Evolutionary conservation across 208 protist species (phyloP).

Genomic region (Novymonas esmeraldas): DNA sequence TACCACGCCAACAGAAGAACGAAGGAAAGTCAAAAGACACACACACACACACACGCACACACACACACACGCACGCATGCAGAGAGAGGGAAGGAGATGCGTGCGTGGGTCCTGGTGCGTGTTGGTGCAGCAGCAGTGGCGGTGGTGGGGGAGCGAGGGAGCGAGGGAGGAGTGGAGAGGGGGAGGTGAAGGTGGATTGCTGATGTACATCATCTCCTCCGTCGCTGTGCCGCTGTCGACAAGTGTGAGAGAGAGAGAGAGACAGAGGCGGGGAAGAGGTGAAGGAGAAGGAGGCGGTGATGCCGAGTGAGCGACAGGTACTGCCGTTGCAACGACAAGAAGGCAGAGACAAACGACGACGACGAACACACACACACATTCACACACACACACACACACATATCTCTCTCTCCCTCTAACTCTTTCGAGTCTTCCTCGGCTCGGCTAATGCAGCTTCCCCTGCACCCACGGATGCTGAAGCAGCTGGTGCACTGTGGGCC

Average conservation of each 20-base stretch:
- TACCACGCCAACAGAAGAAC: no score
- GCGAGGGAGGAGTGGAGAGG: not conserved
- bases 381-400: not conserved
- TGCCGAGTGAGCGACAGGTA: not conserved
- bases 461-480: constrained; percentile 89
- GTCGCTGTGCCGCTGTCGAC: not conserved
- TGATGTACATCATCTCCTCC: not conserved
- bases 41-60: not conserved
- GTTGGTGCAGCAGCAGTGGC: not conserved
- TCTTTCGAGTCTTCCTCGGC: not conserved
- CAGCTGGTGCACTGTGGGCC: constrained; percentile 86
- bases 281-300: not conserved
- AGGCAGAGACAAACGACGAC: not conserved
- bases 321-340: not conserved
- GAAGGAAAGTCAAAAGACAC: not conserved
- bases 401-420: not conserved
- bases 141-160: not conserved
- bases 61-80: not conserved
- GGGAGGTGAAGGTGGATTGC: no score
- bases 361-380: not conserved
- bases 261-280: not conserved
- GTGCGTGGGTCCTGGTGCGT: not conserved
- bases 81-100: not conserved
- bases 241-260: not conserved
- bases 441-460: constrained; percentile 56